Conservation (phyloP, 805 yeast genomes). For the Candida corydali region DNA sequence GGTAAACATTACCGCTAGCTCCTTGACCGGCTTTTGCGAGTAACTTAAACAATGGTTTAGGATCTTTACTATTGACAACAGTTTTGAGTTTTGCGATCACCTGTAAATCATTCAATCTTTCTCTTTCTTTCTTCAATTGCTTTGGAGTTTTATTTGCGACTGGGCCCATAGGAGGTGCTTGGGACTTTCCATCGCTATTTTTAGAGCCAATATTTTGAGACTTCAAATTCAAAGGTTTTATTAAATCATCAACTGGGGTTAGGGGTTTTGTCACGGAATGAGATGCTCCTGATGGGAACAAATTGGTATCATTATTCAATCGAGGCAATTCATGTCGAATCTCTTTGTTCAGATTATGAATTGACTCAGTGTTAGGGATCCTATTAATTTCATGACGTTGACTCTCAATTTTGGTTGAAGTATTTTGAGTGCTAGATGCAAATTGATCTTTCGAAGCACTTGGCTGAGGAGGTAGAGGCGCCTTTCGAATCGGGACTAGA, state of each 20-base stretch:
- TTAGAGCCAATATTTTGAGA: conserved; percentile 5
- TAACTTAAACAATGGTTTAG: conserved; percentile 74
- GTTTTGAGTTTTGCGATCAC: conserved; percentile 74
- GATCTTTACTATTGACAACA: conserved; percentile 81
- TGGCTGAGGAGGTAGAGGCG: conserved; percentile 50
- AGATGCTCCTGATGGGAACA: conserved; percentile 6
- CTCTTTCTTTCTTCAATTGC: conserved; percentile 38
- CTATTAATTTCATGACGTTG: neutral
- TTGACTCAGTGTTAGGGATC: neutral
- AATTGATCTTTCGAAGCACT: neutral
- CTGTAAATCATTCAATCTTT: conserved; percentile 76
- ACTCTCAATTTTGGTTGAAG: neutral
- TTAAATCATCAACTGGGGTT: conserved; percentile 9
- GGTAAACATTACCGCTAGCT: conserved; percentile 92
- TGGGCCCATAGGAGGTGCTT: conserved; percentile 9
- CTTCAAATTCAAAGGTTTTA: conserved; percentile 25
- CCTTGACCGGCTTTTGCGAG: conserved; percentile 94
- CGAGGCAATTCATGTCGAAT: neutral
- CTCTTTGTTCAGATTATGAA: neutral
- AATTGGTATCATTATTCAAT: conserved; percentile 2
- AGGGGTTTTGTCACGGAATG: conserved; percentile 13
- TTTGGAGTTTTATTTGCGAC: conserved; percentile 30
- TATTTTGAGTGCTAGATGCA: too few relatives aligned
- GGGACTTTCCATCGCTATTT: conserved; percentile 1
- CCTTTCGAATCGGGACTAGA: conserved; percentile 48